Base-by-base conservation (phyloP, 768 basidiomycete genomes). In the Dacryopinax primogenitus region DNA sequence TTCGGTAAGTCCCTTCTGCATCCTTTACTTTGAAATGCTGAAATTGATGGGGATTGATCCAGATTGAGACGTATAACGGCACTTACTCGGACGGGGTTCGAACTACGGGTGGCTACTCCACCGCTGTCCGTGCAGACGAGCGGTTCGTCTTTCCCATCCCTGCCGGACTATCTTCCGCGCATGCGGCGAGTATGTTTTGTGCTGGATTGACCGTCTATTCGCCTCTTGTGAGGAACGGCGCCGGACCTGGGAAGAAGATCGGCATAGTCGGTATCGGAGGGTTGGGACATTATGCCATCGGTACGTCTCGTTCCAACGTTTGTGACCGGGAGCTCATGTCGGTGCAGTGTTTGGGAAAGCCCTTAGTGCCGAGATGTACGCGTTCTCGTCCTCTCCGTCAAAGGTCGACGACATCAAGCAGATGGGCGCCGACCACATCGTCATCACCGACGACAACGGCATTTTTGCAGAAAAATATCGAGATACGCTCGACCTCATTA, bases 241-340 rank as follows among this genome's bases (percentile, higher is more conserved):
- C 68, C 37, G 77, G 76, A 0, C 74, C 75, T 7, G 78, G 78
- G 62, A 76, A 74, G 68, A 76, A 78, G 69, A 74, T 79, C 69
- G 78, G 78, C 58, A 73, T 79, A 33, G 71, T 78, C 66, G 78
- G 78, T 68, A 74, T 79, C 51, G 77, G 77, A 64, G 77, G 76
- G 45, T 70, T 77, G 26, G 71, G 71, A 18, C 68, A 71, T 66
- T 67, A 28, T 44, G 36, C 47, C 18, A 67, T 21, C 23, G 26
- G 34, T 39, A 6, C 58, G 47, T 12, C 32, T 62, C 67, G 63
- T 26, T 65, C 7, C 26, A 18, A 58, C 12, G 63, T 16, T 1
- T 68, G 36, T 32, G 15, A 34, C 35, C 63, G 16, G 47, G 34
- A 13, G 26, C 26, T 58, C 26, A 58, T 21, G 3, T 37, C 15